Evolutionary conservation across 805 yeast species (phyloP), one percentile per base, ranked within the genome.

Genomic region (Cyberlindnera maclurae): DNA sequence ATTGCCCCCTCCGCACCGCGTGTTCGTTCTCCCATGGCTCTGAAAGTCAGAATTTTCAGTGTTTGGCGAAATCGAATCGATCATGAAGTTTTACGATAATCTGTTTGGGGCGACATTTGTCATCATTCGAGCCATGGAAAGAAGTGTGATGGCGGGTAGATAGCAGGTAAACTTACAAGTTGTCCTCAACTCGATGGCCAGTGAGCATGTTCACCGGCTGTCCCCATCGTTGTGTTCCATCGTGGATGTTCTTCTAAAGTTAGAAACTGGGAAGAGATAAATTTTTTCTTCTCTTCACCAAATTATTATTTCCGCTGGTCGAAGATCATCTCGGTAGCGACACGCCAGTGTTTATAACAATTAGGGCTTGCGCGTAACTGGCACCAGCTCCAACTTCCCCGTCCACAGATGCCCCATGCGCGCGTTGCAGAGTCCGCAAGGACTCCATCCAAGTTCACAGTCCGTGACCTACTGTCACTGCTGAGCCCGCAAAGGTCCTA

Each of bases 391-490:
- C 29, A 27, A n/a, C n/a, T n/a, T n/a, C n/a, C n/a, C n/a, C n/a
- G n/a, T 8, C 8, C 24, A 20, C 24, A 20, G 8, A 20, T 20
- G 24, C 24, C 24, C 24, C 5, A 5, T 5, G 24, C 24, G 8
- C 24, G 24, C 24, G 24, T 20, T 20, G 24, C 24, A 20, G 24
- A 20, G 24, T 20, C 24, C 8, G 24, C 8, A 8, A 8, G 8
- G 24, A 5, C 24, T 20, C 26, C 12, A 11, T 53, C 84, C 1
- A 42, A 45, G 29, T 80, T 64, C 58, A 71, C 66, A 5, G 71
- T 67, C 56, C 62, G 60, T 22, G 72, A 82, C 45, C 55, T 83
- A 3, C 42, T 60, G 9, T 71, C 67, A 32, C 59, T 84, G 12
- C 64, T 68, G 35, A 67, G 73, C 34, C 62, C 65, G 1, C 46